These are phyloP conservation scores for Axilococcus clingmanii DNA, from an alignment of 139 green algal genomes.

Conservation along the genomic window DNA sequence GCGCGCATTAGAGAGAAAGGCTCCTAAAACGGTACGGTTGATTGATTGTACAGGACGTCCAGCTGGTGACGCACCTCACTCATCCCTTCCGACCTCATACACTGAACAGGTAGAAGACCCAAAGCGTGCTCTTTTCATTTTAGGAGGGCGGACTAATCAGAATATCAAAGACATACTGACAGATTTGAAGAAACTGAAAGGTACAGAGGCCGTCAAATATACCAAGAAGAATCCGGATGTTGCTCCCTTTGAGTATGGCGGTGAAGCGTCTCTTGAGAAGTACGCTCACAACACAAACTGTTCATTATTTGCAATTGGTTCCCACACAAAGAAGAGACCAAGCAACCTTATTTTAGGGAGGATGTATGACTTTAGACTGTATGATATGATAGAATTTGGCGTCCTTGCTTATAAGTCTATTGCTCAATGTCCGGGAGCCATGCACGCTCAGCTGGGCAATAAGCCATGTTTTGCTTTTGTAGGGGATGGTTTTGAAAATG, in stretches of 20 bases:
- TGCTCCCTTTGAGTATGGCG: slow-evolving; percentile 76
- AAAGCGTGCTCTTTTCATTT: slow-evolving; percentile 56
- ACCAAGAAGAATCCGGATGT: slow-evolving; percentile 75
- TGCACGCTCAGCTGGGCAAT: slow-evolving; percentile 35
- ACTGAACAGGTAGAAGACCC: slow-evolving; percentile 61
- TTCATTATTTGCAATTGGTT: slow-evolving; percentile 70
- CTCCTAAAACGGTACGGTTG: slow-evolving; percentile 64
- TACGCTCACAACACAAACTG: slow-evolving; percentile 39
- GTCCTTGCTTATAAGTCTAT: slow-evolving; percentile 48
- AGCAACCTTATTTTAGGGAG: slow-evolving; percentile 89
- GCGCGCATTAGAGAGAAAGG: slow-evolving; percentile 51
- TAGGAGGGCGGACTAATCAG: slow-evolving; percentile 60
- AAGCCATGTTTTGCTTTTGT: slow-evolving; percentile 79
- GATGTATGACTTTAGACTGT: slow-evolving; percentile 81
- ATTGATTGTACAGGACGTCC: background rate
- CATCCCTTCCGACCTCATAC: background rate
- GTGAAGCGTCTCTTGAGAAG: slow-evolving; percentile 64
- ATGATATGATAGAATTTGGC: slow-evolving; percentile 78
- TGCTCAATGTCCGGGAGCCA: slow-evolving; percentile 23
- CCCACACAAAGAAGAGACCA: slow-evolving; percentile 91
- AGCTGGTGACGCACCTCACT: background rate
- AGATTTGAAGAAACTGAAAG: slow-evolving; percentile 73
- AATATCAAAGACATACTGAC: slow-evolving; percentile 52
- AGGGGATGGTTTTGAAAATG: slow-evolving; percentile 71
- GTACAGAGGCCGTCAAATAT: slow-evolving; percentile 52